Evolutionary conservation across 768 basidiomycete species (phyloP).

Genomic region (Tulasnella sp.): DNA sequence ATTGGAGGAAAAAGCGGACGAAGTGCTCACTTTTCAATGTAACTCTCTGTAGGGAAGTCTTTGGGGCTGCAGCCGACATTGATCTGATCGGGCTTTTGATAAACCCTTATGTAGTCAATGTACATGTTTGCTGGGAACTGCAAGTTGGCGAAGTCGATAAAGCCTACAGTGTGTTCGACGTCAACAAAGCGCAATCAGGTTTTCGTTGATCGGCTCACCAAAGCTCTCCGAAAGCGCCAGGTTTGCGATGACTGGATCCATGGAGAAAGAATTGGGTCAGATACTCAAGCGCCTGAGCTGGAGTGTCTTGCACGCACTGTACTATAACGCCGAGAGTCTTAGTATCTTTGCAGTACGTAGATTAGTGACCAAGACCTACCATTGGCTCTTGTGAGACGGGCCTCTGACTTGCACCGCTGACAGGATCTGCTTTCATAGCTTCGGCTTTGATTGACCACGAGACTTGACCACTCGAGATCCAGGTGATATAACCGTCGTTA

Average conservation of each 20-base stretch:
- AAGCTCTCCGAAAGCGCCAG: slow-evolving; percentile 79
- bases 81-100: slow-evolving; percentile 55
- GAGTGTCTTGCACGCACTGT: not conserved
- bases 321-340: slow-evolving; percentile 28
- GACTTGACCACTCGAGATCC: slow-evolving; percentile 51
- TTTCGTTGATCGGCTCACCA: slow-evolving; percentile 34
- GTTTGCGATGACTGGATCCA: slow-evolving; percentile 49
- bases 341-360: too few species aligned
- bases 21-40: slow-evolving; percentile 54
- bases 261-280: not conserved
- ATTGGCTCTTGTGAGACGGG: slow-evolving; percentile 77
- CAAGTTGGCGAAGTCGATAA: slow-evolving; percentile 56
- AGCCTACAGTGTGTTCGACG: slow-evolving; percentile 39
- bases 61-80: slow-evolving; percentile 80
- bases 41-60: slow-evolving; percentile 66
- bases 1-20: not conserved
- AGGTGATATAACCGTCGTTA: slow-evolving; percentile 57
- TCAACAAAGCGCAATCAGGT: not conserved
- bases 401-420: slow-evolving; percentile 32
- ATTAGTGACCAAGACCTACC: slow-evolving; percentile 32
- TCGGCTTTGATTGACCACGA: slow-evolving; percentile 57
- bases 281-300: not conserved
- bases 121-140: slow-evolving; percentile 62
- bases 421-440: slow-evolving; percentile 4
- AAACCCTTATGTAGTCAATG: slow-evolving; percentile 85